These are phyloP conservation scores for Dunaliella sp. DNA, from an alignment of 139 green algal species.

Conservation along the genomic window DNA sequence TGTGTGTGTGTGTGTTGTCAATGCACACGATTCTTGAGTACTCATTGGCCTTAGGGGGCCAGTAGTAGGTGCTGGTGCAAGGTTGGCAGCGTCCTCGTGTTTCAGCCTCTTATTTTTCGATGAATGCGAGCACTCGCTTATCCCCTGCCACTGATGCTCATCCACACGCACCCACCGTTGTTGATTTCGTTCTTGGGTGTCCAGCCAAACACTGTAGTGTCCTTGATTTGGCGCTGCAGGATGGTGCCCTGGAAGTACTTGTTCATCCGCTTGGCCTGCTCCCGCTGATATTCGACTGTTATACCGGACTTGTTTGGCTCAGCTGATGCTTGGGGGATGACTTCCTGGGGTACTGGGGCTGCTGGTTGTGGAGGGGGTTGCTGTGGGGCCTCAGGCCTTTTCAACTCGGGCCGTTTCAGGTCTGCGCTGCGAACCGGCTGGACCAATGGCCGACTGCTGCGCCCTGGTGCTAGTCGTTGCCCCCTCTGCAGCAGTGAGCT, in stretches of 20 bases:
- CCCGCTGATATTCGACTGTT: slow-evolving; percentile 86
- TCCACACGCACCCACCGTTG: slow-evolving; percentile 95
- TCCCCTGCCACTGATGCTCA: no score
- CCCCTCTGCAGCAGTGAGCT: background rate
- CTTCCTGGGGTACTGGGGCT: background rate
- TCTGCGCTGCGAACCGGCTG: background rate
- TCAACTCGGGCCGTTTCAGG: slow-evolving; percentile 13
- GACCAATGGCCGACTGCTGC: background rate
- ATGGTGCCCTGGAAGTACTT: slow-evolving; percentile 19
- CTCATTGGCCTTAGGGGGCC: no score
- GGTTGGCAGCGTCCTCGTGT: no score
- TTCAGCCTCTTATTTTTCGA: background rate
- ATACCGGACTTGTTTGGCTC: slow-evolving; percentile 26
- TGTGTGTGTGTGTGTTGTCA: background rate
- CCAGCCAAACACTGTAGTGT: slow-evolving; percentile 79
- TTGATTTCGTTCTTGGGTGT: slow-evolving; percentile 87
- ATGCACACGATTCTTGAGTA: background rate
- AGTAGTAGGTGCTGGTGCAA: no score
- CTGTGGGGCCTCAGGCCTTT: slow-evolving; percentile 5
- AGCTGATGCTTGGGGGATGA: background rate
- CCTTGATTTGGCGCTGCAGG: slow-evolving; percentile 7
- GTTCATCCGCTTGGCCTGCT: slow-evolving; percentile 87
- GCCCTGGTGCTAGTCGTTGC: background rate
- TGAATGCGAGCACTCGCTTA: no score
- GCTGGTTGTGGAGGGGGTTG: background rate